Evolutionary conservation across 257 asterid species (phyloP).

Genomic region (Plantago elongata): DNA sequence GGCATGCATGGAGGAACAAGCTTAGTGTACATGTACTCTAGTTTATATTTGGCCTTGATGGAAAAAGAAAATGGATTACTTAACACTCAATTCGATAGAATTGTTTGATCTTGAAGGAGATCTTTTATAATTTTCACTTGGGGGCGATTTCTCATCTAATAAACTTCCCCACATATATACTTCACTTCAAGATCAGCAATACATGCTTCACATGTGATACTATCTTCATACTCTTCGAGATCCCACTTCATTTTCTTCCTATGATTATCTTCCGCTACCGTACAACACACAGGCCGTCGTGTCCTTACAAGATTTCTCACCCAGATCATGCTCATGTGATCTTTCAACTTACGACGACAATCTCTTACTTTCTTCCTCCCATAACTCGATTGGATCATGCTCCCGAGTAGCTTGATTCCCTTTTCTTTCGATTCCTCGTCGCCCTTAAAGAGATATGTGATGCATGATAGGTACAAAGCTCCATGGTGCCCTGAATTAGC

Average conservation of each 20-base stretch:
- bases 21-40: too few relatives aligned
- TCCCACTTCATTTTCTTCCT: not conserved
- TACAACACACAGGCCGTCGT: constrained; percentile 11
- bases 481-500: constrained; percentile 17
- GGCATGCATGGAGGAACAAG: too few relatives aligned
- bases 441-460: constrained; percentile 13
- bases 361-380: not conserved
- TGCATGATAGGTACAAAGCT: constrained; percentile 22
- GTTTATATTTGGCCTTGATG: too few relatives aligned
- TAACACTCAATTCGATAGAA: too few relatives aligned
- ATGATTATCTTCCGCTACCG: not conserved
- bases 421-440: not conserved
- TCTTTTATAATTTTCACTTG: too few relatives aligned
- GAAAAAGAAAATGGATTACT: too few relatives aligned
- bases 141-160: too few relatives aligned
- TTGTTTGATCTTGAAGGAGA: too few relatives aligned
- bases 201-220: constrained; percentile 10
- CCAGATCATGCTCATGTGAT: constrained; percentile 18
- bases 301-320: constrained; percentile 1
- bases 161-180: not conserved
- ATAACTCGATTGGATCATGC: constrained; percentile 1
- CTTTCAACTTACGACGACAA: constrained; percentile 13
- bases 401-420: constrained; percentile 9
- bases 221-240: constrained; percentile 7
- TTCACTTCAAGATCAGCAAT: constrained; percentile 11